A percentile compares a stretch with the other conserved stretches of the same genome.
phyloP scores from a whole-genome alignment of 345 rosid genomes.

The Murraya koenigii region DNA sequence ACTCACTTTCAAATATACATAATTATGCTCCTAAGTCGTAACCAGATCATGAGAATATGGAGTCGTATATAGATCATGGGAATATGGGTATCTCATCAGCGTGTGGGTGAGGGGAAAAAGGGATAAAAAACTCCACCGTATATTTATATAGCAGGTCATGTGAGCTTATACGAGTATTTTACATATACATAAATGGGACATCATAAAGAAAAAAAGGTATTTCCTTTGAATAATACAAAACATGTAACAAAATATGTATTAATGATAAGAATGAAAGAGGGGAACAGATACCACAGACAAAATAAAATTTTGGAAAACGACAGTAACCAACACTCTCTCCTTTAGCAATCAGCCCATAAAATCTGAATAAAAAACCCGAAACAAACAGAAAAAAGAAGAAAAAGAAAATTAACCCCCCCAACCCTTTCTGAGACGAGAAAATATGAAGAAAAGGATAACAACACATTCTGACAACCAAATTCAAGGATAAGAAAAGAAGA shows the following conservation, averaged over 20 bases:
- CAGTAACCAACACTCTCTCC: background rate
- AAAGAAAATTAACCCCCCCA: background rate
- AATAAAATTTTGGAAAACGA: background rate
- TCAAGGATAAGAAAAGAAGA: background rate
- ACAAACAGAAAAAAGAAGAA: background rate
- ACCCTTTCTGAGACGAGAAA: too few species aligned
- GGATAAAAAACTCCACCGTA: too few species aligned
- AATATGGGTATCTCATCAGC: too few species aligned
- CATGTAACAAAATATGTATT: too few species aligned
- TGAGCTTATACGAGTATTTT: background rate
- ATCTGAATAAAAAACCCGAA: background rate
- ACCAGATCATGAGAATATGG: too few species aligned
- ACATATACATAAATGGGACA: background rate
- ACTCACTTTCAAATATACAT: background rate
- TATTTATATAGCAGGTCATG: background rate
- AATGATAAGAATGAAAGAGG: background rate
- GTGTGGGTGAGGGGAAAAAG: too few species aligned
- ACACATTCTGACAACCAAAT: background rate
- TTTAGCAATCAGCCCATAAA: background rate
- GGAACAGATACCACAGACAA: background rate
- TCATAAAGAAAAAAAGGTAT: background rate
- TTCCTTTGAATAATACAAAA: background rate
- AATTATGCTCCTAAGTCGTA: background rate
- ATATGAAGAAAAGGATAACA: background rate
- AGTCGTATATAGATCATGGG: too few species aligned